Evolutionary conservation across 176 grass and related monocot species (phyloP).

Genomic region (Carex cristatella): DNA sequence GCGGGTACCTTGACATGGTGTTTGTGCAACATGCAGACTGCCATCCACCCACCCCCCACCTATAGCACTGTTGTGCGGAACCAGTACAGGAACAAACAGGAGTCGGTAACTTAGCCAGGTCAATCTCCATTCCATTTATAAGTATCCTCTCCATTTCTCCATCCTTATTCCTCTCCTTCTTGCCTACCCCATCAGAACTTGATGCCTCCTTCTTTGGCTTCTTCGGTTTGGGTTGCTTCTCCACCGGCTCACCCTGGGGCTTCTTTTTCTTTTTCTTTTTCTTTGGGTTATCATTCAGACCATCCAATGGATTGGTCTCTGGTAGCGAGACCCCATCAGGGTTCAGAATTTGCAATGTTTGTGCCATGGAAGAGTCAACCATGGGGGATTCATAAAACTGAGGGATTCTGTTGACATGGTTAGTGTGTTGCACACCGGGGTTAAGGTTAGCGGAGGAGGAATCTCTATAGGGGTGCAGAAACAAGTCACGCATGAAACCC

Average conservation of each 20-base stretch:
- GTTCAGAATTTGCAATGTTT: conserved; percentile 21
- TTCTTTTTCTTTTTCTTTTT: conserved; percentile 39
- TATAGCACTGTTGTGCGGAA: conserved; percentile 40
- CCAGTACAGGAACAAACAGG: conserved; percentile 53
- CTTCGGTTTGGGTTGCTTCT: conserved; percentile 36
- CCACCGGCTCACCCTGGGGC: conserved; percentile 18
- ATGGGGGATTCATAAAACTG: conserved; percentile 16
- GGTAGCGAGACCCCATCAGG: conserved; percentile 14
- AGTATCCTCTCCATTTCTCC: conserved; percentile 29
- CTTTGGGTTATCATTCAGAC: conserved; percentile 10
- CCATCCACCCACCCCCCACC: conserved; percentile 51
- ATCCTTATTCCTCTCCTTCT: conserved; percentile 28
- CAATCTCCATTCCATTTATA: conserved; percentile 48
- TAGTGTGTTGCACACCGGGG: conserved; percentile 3
- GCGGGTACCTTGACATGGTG: conserved; percentile 39
- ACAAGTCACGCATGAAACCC: conserved; percentile 11
- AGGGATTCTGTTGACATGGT: conserved; percentile 23
- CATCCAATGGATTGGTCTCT: conserved; percentile 17
- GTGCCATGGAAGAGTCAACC: conserved; percentile 14
- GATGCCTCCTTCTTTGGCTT: conserved; percentile 42
- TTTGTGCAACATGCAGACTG: conserved; percentile 53
- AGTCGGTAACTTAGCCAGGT: conserved; percentile 43
- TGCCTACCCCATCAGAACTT: conserved; percentile 24
- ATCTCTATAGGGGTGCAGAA: conserved; percentile 2
- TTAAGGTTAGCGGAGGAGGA: background rate